phyloP scores from a whole-genome alignment of 495 filamentous ascomycete species.

The Hypoxylon lienhwacheense region DNA sequence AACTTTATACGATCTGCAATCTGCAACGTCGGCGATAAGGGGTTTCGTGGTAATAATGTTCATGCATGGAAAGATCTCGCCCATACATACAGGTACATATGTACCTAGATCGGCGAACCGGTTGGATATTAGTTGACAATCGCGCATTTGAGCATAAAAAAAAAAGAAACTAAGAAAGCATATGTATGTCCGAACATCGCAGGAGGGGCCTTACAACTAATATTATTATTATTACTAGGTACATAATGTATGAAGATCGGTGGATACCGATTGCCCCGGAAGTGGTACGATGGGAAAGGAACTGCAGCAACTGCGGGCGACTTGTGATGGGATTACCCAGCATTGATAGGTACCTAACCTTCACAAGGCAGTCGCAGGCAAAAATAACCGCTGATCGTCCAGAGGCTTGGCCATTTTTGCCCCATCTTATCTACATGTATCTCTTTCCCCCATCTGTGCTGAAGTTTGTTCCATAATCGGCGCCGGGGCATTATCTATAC shows the following conservation, averaged over 20 bases:
- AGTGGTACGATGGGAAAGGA: slow-evolving; percentile 26
- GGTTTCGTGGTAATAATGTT: no score
- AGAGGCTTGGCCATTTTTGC: background rate
- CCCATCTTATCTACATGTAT: background rate
- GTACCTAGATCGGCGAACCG: background rate
- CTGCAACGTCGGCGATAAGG: slow-evolving; percentile 12
- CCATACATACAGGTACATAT: no score
- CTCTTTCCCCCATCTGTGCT: slow-evolving; percentile 2
- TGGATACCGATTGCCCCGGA: slow-evolving; percentile 23
- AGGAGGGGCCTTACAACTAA: slow-evolving; percentile 1
- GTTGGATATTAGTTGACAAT: slow-evolving; percentile 9
- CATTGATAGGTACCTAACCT: background rate
- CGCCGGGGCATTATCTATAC: slow-evolving; percentile 3
- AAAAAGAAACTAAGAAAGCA: no score
- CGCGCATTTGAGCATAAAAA: slow-evolving; percentile 21
- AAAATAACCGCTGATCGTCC: slow-evolving; percentile 2
- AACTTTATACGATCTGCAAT: no score
- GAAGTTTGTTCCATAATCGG: slow-evolving; percentile 23
- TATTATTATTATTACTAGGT: no score
- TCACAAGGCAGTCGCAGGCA: background rate
- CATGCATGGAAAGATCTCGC: slow-evolving; percentile 30
- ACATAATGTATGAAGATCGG: slow-evolving; percentile 28
- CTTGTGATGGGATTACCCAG: slow-evolving; percentile 2
- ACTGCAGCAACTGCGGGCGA: slow-evolving; percentile 7
- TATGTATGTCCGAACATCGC: slow-evolving; percentile 34